These are phyloP conservation scores for Suillus ampliporus DNA, from an alignment of 768 basidiomycete species.

Conservation along the genomic window DNA sequence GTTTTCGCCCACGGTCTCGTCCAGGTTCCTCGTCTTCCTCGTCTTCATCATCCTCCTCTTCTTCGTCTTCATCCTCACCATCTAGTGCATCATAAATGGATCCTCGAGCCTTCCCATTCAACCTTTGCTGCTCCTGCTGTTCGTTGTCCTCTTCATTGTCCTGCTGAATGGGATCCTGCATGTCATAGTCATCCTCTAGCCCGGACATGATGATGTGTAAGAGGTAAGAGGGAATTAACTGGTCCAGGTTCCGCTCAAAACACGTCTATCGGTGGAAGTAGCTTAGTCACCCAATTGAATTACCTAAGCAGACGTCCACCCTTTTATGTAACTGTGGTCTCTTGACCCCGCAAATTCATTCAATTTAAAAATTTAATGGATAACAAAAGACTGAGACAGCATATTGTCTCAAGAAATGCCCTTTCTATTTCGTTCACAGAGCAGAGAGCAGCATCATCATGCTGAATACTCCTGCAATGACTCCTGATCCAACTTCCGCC, in stretches of 20 bases:
- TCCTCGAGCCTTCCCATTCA: conserved; percentile 32
- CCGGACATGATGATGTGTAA: conserved; percentile 44
- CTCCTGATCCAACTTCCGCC: conserved; percentile 11
- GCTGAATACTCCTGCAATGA: conserved; percentile 13
- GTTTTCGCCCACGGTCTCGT: conserved; percentile 56
- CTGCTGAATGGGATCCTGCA: conserved; percentile 33
- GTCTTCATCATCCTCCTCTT: conserved; percentile 58
- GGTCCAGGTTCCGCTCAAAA: background rate
- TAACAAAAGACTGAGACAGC: too few species aligned
- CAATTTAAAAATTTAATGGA: too few species aligned
- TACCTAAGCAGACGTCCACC: background rate
- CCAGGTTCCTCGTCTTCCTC: conserved; percentile 62
- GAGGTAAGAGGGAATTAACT: background rate
- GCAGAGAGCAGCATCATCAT: background rate
- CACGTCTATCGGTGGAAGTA: background rate
- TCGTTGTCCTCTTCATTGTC: conserved; percentile 49
- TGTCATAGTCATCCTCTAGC: conserved; percentile 40
- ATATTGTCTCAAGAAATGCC: too few species aligned
- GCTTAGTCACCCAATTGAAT: background rate
- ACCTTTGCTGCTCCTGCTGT: conserved; percentile 28
- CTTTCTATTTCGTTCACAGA: background rate
- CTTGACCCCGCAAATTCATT: too few species aligned
- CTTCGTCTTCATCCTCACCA: conserved; percentile 47
- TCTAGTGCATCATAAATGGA: conserved; percentile 44
- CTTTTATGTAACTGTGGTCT: too few species aligned